A percentile compares a stretch with the other conserved stretches of the same genome.
phyloP scores from a whole-genome alignment of 495 filamentous ascomycete genomes.

The Podospora appendiculata region DNA sequence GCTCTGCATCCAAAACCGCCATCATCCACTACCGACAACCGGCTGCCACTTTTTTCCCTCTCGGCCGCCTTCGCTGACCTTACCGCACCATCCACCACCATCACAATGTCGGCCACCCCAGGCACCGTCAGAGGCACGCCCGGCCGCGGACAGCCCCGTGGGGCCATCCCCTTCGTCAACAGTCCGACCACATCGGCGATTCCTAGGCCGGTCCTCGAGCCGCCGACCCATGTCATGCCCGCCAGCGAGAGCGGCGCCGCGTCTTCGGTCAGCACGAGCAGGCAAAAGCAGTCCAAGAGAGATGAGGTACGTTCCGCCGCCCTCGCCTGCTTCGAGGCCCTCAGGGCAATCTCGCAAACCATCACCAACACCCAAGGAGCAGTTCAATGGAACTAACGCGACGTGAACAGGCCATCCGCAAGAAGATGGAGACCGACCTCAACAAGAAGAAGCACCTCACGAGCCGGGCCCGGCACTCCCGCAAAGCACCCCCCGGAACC shows the following conservation, averaged over 20 bases:
- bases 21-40: too few species aligned
- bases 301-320: constrained; percentile 72
- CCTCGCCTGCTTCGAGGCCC: too few species aligned
- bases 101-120: constrained; percentile 25
- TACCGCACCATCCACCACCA: too few species aligned
- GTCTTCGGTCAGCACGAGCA: constrained; percentile 74
- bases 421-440: constrained; percentile 94
- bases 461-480: constrained; percentile 67
- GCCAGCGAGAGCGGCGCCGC: constrained; percentile 54
- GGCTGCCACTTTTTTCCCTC: too few species aligned
- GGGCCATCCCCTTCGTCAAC: constrained; percentile 60
- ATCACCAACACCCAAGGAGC: too few species aligned
- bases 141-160: constrained; percentile 51
- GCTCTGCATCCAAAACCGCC: too few species aligned
- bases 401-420: constrained; percentile 73
- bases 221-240: constrained; percentile 30
- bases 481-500: constrained; percentile 92
- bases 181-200: constrained; percentile 66
- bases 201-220: constrained; percentile 74
- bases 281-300: constrained; percentile 90
- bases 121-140: constrained; percentile 55
- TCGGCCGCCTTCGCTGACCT: too few species aligned
- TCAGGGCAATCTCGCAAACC: too few species aligned
- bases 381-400: too few species aligned
- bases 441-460: constrained; percentile 87